These are phyloP conservation scores for Salix koriyanagi DNA, from an alignment of 345 rosid genomes.

Conservation along the genomic window DNA sequence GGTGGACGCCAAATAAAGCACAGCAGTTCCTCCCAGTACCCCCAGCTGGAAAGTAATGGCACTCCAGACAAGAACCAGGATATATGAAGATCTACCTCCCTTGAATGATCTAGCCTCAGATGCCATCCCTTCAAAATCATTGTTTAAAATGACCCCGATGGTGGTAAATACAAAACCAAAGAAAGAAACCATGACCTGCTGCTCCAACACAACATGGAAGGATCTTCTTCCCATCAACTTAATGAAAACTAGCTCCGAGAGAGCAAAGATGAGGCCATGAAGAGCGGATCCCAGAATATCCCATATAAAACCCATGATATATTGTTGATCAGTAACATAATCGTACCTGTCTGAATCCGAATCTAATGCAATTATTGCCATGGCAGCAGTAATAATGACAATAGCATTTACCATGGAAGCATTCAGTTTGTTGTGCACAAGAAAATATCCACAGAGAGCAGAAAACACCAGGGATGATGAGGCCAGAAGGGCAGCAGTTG, in stretches of 20 bases:
- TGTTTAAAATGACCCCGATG: constrained; percentile 48
- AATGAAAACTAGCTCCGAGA: constrained; percentile 67
- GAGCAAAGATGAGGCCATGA: constrained; percentile 81
- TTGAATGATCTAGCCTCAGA: constrained; percentile 15
- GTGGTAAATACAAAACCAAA: constrained; percentile 65
- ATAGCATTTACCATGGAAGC: constrained; percentile 58
- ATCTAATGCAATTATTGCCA: constrained; percentile 68
- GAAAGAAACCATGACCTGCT: constrained; percentile 75
- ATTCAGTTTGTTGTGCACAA: constrained; percentile 68
- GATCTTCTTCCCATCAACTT: constrained; percentile 68
- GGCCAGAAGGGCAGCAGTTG: constrained; percentile 78
- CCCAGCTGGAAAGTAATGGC: constrained; percentile 73
- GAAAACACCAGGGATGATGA: constrained; percentile 75
- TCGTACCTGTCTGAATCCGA: constrained; percentile 65
- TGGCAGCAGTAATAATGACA: constrained; percentile 63
- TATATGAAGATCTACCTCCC: constrained; percentile 30
- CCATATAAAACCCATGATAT: constrained; percentile 70
- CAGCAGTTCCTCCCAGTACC: constrained; percentile 62
- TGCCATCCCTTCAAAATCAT: constrained; percentile 49
- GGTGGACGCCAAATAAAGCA: constrained; percentile 69
- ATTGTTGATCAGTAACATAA: constrained; percentile 44
- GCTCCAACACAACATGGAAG: constrained; percentile 82
- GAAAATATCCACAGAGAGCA: constrained; percentile 55
- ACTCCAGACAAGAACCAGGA: constrained; percentile 55
- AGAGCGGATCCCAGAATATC: constrained; percentile 79